Conservation (phyloP, 371 early-diverging fungal species). For the Smittium mucronatum region DNA sequence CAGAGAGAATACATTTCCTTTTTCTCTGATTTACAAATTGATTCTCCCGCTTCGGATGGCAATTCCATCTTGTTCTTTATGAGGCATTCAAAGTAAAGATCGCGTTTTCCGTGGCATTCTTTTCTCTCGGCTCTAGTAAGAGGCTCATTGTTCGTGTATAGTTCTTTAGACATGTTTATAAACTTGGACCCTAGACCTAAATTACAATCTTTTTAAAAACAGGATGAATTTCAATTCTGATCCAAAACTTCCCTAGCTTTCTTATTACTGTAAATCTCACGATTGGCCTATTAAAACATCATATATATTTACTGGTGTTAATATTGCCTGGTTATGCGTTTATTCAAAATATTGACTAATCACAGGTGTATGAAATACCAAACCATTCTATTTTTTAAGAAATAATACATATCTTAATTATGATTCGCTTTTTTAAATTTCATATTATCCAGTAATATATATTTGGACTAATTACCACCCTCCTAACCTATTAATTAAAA, state of each 20-base stretch:
- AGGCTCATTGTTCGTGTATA: neutral
- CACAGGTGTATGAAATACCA: too few species aligned
- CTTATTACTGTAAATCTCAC: neutral
- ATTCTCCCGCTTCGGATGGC: conserved; percentile 2
- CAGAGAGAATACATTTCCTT: conserved; percentile 8
- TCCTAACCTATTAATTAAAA: too few species aligned
- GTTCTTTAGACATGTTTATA: neutral
- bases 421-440: too few species aligned
- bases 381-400: too few species aligned
- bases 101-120: neutral
- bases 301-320: neutral
- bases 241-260: neutral
- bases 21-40: neutral
- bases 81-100: conserved; percentile 8
- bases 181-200: neutral
- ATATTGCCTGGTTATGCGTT: neutral
- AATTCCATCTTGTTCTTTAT: conserved; percentile 9
- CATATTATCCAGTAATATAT: too few species aligned
- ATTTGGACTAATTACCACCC: too few species aligned
- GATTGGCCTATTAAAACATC: neutral
- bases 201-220: neutral
- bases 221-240: neutral
- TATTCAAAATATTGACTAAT: neutral
- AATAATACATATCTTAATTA: too few species aligned
- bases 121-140: conserved; percentile 2